Base-by-base conservation (phyloP, 2,329 filamentous ascomycete genomes). In the Venturia pyrina region DNA sequence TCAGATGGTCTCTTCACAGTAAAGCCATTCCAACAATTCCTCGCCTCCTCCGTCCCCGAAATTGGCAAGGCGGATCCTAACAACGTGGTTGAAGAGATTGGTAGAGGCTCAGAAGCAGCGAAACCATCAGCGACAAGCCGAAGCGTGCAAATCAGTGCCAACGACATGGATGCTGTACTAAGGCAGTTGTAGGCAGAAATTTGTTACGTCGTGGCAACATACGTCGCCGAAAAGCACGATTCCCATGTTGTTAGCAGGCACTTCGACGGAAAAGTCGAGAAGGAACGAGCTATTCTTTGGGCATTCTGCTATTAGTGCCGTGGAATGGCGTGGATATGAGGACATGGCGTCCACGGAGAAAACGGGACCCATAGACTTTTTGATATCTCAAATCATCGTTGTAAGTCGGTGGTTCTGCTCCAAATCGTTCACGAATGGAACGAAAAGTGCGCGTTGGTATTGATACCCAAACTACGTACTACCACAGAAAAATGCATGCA, bases 21-120 rank as follows among this genome's bases (percentile, higher is more conserved):
- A 10, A 80, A 85, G 70, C 90, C 90, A 6, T 93, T 95, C 77
- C 90, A 95, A 81, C 84, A 87, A 73, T 86, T 90, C 78, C 80
- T 95, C 61, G 89, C 89, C 13, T 83, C 82, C n/a, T 82, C 83
- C 50, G 81, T 93, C 3, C 84, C 87, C 0, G 73, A 83, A 41
- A 82, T 93, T 68, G 89, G 87, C 63, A 81, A 81, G 70, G 82
- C 82, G 41, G 90, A 93, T 71, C 83, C 87, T 34, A 78, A 78
- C 66, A 81, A 80, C 59, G 79, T 80, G 3, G 73, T 77, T 5
- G 77, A 78, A 61, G 66, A 67, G 64, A 66, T 67, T 62, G 65
- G 65, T 3, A 40, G 65, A 37, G 65, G 65, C 7, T 44, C 46
- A 21, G 64, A 61, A 40, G 34, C 19, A 21, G 56, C 5, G 6